A percentile compares a stretch with the other conserved stretches of the same genome.
Conservation (phyloP, 805 yeast genomes). For the Zygosaccharomyces lentus region DNA sequence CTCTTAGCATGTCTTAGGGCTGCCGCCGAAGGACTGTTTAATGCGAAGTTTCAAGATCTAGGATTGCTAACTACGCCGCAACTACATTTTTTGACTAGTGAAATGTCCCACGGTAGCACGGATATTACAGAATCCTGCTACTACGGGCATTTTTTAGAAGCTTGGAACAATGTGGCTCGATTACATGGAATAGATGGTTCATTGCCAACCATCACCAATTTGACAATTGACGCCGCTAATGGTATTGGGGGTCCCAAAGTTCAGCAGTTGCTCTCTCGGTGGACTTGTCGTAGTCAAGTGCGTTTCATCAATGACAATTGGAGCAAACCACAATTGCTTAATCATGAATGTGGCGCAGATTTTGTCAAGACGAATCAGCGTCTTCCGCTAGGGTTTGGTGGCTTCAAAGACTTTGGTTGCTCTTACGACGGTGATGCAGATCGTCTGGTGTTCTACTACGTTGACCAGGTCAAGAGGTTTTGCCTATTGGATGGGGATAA, state of each 20-base stretch:
- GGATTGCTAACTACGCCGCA: constrained; percentile 90
- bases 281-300: constrained; percentile 36
- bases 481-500: constrained; percentile 86
- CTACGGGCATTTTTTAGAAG: constrained; percentile 52
- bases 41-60: constrained; percentile 47
- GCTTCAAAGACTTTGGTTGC: constrained; percentile 50
- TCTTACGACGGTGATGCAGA: constrained; percentile 98
- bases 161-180: constrained; percentile 21
- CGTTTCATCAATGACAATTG: constrained; percentile 53
- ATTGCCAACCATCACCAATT: constrained; percentile 12
- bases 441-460: constrained; percentile 77
- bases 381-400: constrained; percentile 56
- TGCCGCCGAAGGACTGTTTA: constrained; percentile 60
- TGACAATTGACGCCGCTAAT: constrained; percentile 87
- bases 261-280: constrained; percentile 39
- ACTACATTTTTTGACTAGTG: constrained; percentile 80
- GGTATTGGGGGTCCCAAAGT: constrained; percentile 92
- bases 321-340: constrained; percentile 53
- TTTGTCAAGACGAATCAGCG: constrained; percentile 85
- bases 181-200: constrained; percentile 13
- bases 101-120: constrained; percentile 54
- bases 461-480: constrained; percentile 40
- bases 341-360: constrained; percentile 90
- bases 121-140: constrained; percentile 64
- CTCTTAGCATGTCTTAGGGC: constrained; percentile 41